Conservation (phyloP, 345 rosid species). For the Salix caprea region DNA sequence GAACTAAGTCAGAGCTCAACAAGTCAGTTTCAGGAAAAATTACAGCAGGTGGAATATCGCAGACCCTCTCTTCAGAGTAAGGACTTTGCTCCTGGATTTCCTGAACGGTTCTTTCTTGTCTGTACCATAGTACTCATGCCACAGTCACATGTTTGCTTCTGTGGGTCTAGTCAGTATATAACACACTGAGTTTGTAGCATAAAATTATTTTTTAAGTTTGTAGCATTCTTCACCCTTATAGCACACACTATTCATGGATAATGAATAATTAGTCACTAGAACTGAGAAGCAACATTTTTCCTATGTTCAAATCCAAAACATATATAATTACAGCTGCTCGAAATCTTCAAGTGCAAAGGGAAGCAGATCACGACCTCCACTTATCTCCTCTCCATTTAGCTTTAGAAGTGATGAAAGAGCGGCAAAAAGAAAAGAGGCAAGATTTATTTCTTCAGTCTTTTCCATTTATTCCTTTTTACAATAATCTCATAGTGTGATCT, state of each 20-base stretch:
- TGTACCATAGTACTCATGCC: neutral
- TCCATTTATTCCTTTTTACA: conserved; percentile 5
- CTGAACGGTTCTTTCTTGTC: neutral
- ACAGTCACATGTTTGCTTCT: neutral
- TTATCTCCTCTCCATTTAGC: conserved; percentile 51
- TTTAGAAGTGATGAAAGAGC: conserved; percentile 86
- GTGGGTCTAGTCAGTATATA: neutral
- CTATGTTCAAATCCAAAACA: conserved; percentile 5
- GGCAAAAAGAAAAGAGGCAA: conserved; percentile 77
- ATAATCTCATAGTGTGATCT: neutral
- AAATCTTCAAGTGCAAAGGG: conserved; percentile 36
- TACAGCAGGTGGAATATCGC: conserved; percentile 25
- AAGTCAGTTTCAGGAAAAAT: conserved; percentile 39
- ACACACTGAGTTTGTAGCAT: neutral
- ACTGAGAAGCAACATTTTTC: neutral
- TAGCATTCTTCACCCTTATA: neutral
- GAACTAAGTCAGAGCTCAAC: conserved; percentile 27
- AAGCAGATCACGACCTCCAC: conserved; percentile 40
- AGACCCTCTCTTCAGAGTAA: conserved; percentile 32
- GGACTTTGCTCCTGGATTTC: conserved; percentile 17
- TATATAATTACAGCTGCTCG: conserved; percentile 32
- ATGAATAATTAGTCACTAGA: conserved; percentile 1
- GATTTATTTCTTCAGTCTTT: neutral
- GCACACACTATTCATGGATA: neutral
- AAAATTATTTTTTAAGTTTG: neutral